Conservation (phyloP, 805 yeast species). For the Saccharomycopsis sp. region DNA sequence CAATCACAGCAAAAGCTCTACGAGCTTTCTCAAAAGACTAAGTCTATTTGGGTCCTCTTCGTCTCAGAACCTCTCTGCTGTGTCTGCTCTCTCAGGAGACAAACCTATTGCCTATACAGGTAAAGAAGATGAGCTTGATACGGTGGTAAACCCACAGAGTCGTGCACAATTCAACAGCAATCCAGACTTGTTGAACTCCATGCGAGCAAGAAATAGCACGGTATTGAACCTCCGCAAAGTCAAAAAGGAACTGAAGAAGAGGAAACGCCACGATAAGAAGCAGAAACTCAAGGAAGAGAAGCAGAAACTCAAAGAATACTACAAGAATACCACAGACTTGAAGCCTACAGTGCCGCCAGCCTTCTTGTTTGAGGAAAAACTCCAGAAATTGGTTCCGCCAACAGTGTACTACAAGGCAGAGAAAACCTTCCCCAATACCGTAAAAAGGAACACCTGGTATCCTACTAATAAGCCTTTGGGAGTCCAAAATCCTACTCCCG, state of each 20-base stretch:
- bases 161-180: constrained; percentile 10
- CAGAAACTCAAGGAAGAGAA: constrained; percentile 4
- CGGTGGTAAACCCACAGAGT: constrained; percentile 1
- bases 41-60: constrained; percentile 6
- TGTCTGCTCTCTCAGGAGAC: not conserved
- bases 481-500: constrained; percentile 5
- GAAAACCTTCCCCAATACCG: constrained; percentile 15
- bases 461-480: not conserved
- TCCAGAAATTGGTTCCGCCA: constrained; percentile 8
- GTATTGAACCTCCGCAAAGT: constrained; percentile 9
- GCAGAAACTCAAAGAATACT: constrained; percentile 8
- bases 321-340: not conserved
- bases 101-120: not conserved
- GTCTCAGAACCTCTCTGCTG: not conserved
- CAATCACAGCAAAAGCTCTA: not conserved
- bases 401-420: constrained; percentile 17
- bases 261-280: not conserved
- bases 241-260: constrained; percentile 8
- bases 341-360: constrained; percentile 19
- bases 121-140: not conserved
- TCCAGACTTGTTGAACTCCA: constrained; percentile 13
- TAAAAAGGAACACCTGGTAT: constrained; percentile 13
- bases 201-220: constrained; percentile 13
- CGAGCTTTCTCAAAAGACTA: constrained; percentile 16
- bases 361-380: constrained; percentile 11